These are phyloP conservation scores for Populus hybrid DNA, from an alignment of 441 rosid species.

Conservation along the genomic window DNA sequence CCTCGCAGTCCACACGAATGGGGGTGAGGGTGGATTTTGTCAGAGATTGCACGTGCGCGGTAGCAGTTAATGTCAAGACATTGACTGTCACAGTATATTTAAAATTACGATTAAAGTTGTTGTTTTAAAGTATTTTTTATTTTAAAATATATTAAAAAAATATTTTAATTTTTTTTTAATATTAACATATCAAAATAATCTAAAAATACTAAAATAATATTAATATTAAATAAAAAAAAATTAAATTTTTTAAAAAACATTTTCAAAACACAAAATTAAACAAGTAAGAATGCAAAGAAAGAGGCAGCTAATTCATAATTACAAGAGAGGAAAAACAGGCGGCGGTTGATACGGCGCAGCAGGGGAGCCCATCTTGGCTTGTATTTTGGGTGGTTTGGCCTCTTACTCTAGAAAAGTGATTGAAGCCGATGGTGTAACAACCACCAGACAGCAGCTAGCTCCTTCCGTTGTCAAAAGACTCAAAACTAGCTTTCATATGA, in stretches of 20 bases:
- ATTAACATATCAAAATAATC: too few relatives aligned
- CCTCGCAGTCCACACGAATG: slow-evolving; percentile 40
- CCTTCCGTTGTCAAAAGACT: not conserved
- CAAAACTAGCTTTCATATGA: not conserved
- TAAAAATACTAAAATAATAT: too few relatives aligned
- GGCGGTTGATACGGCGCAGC: not conserved
- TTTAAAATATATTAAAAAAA: too few relatives aligned
- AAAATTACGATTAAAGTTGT: too few relatives aligned
- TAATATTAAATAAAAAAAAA: too few relatives aligned
- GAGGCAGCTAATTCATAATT: not conserved
- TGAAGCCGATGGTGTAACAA: not conserved
- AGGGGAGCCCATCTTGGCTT: not conserved
- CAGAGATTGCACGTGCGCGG: slow-evolving; percentile 53
- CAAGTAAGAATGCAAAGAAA: too few relatives aligned
- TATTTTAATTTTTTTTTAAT: too few relatives aligned
- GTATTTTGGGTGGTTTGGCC: not conserved
- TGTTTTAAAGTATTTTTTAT: too few relatives aligned
- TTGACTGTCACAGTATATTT: not conserved
- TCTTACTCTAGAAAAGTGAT: not conserved
- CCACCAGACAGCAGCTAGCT: not conserved
- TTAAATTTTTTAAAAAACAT: too few relatives aligned
- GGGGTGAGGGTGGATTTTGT: slow-evolving; percentile 12
- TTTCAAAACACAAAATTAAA: too few relatives aligned
- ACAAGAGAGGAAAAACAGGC: not conserved
- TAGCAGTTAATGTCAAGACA: not conserved